Evolutionary conservation across 176 grass and related monocot genomes (phyloP), one percentile per base, ranked within the genome.

Genomic region (Stipa capillata): DNA sequence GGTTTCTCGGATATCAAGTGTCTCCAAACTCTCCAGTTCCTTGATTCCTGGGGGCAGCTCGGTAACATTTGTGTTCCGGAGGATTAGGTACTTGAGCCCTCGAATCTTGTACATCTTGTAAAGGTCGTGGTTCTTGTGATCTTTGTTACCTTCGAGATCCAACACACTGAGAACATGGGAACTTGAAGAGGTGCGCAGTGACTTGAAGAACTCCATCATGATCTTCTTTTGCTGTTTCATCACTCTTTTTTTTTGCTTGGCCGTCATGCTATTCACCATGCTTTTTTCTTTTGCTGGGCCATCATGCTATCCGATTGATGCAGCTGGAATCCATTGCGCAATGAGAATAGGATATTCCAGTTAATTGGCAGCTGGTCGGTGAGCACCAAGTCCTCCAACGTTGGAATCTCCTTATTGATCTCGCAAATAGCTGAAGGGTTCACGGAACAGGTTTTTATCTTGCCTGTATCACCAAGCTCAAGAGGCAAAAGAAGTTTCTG

Each of bases 1-100:
- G 51, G 83, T 85, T 85, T 35, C 8, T 8, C 74, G 42, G 11
- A 85, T 68, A 39, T 71, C 63, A 10, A 85, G 62, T 71, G 73
- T 85, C 37, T 85, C 48, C 37, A 85, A 28, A 1, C 2, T 0
- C 54, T 13, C 10, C 29, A 83, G 80, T 16, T 75, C 12, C 0
- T 15, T 69, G 25, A 75, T 83, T 2, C 75, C 32, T 10, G 49
- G 34, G 33, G 80, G 80, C 57, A 69, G 40, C 2, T 69, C 24
- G 23, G 42, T 6, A 51, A 72, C 16, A 49, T 41, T 16, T 36
- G 70, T 84, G 51, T 84, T 76, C 34, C 53, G 37, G 68, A 83
- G 68, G 61, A 52, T 74, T 8, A 83, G 18, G 21, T 69, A 83
- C 28, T 31, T 83, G 27, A 83, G 67, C 40, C 60, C 1, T 20